Evolutionary conservation across 352 stramenopile species (phyloP).

Genomic region (Phytophthora multivora): DNA sequence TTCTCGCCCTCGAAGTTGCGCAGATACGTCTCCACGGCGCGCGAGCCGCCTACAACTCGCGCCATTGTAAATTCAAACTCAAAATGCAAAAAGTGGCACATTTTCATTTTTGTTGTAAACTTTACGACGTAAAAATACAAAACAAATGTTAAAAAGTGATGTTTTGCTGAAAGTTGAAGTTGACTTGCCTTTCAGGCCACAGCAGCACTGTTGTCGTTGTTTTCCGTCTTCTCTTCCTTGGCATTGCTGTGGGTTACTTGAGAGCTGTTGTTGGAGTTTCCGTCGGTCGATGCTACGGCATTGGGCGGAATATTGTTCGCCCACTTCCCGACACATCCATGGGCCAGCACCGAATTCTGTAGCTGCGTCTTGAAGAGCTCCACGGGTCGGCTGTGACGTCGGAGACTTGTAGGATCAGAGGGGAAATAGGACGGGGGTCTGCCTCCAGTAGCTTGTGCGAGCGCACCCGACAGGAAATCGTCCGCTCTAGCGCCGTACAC

Average conservation of each 20-base stretch:
- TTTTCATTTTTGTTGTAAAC: no score
- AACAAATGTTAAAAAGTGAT: neutral
- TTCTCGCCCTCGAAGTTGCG: slow-evolving; percentile 69
- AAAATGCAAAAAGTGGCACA: slow-evolving; percentile 6
- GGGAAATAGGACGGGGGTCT: slow-evolving; percentile 1
- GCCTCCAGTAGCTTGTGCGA: slow-evolving; percentile 54
- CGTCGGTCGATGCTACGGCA: slow-evolving; percentile 12
- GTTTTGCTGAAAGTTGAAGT: slow-evolving; percentile 7
- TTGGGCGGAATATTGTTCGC: slow-evolving; percentile 35
- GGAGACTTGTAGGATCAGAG: neutral
- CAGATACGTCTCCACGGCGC: slow-evolving; percentile 65
- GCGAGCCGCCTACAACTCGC: slow-evolving; percentile 21
- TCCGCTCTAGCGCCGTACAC: slow-evolving; percentile 66
- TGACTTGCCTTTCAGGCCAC: slow-evolving; percentile 12
- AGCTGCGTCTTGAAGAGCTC: slow-evolving; percentile 56
- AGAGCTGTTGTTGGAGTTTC: slow-evolving; percentile 3
- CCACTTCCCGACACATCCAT: slow-evolving; percentile 66
- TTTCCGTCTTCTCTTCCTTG: slow-evolving; percentile 11
- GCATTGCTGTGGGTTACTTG: neutral
- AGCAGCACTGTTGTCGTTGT: slow-evolving; percentile 14
- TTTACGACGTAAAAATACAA: neutral
- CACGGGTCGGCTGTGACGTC: slow-evolving; percentile 34
- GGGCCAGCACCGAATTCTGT: slow-evolving; percentile 56
- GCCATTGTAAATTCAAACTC: slow-evolving; percentile 26
- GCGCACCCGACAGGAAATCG: slow-evolving; percentile 58